Conservation (phyloP, 306 rosid genomes). For the Dalbergia cochinchinensis region DNA sequence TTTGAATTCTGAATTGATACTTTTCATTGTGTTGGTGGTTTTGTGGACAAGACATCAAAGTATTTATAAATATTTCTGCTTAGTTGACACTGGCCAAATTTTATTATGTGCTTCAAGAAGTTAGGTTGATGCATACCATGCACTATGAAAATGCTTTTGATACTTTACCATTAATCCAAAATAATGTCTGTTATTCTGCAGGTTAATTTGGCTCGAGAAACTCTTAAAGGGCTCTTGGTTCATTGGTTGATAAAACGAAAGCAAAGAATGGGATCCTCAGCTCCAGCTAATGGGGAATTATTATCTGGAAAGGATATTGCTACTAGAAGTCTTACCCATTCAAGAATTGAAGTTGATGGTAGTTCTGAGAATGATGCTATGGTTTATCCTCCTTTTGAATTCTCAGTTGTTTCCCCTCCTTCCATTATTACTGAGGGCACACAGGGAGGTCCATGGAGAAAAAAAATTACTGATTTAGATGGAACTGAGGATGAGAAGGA, state of each 20-base stretch:
- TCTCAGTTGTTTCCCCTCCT: conserved; percentile 85
- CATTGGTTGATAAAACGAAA: conserved; percentile 89
- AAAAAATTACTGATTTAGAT: conserved; percentile 86
- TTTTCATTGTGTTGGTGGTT: conserved; percentile 15
- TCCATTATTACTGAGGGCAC: conserved; percentile 94
- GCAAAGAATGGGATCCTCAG: conserved; percentile 75
- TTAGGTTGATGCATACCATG: conserved; percentile 29
- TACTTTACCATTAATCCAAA: conserved; percentile 38
- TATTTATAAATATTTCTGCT: conserved; percentile 22
- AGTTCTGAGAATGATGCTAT: conserved; percentile 79
- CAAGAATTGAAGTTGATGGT: conserved; percentile 82
- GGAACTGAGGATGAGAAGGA: conserved; percentile 97
- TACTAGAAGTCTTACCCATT: conserved; percentile 77
- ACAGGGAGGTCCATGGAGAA: conserved; percentile 98
- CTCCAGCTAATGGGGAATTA: conserved; percentile 85
- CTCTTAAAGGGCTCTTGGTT: conserved; percentile 94
- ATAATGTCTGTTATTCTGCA: conserved; percentile 51
- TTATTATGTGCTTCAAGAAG: conserved; percentile 24
- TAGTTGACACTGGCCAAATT: conserved; percentile 25
- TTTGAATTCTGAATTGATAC: conserved; percentile 38
- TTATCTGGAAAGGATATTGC: conserved; percentile 79
- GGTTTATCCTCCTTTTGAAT: conserved; percentile 95
- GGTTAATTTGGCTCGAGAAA: conserved; percentile 96
- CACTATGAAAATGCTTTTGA: conserved; percentile 25
- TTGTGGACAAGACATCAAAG: conserved; percentile 11